Conservation (phyloP, 768 basidiomycete genomes). For the Cantharellus cinnabarinus region DNA sequence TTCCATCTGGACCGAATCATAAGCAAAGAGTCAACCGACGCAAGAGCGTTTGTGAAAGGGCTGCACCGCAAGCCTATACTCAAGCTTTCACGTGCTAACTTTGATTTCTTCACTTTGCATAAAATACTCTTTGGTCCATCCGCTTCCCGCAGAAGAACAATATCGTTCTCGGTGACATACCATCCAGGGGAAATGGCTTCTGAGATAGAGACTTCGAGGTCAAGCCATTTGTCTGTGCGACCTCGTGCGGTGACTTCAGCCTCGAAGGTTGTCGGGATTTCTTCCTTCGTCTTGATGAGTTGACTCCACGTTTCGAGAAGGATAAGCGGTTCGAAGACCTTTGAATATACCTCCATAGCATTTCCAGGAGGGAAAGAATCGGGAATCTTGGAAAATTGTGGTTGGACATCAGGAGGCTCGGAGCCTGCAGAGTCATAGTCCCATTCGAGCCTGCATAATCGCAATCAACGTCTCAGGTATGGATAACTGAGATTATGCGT, state of each 20-base stretch:
- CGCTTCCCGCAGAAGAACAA: conserved; percentile 55
- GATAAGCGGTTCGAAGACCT: conserved; percentile 66
- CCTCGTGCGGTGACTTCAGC: conserved; percentile 48
- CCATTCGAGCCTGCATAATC: conserved; percentile 52
- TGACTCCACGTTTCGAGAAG: conserved; percentile 85
- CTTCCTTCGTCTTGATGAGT: conserved; percentile 56
- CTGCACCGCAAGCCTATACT: conserved; percentile 42
- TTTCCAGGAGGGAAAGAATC: conserved; percentile 37
- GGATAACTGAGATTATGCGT: not conserved
- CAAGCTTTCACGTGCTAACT: conserved; percentile 24
- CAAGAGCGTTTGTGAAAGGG: conserved; percentile 10
- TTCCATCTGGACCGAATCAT: conserved; percentile 48
- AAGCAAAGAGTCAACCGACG: conserved; percentile 36
- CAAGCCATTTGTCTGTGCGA: conserved; percentile 64
- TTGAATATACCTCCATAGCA: conserved; percentile 34
- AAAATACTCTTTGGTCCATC: conserved; percentile 35
- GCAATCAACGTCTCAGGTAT: not conserved
- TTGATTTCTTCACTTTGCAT: conserved; percentile 44
- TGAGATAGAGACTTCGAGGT: conserved; percentile 47
- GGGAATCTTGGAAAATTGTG: conserved; percentile 30
- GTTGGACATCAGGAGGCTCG: conserved; percentile 33
- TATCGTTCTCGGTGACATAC: conserved; percentile 61
- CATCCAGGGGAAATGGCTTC: conserved; percentile 45
- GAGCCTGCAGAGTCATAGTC: conserved; percentile 48
- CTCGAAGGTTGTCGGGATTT: conserved; percentile 29